phyloP scores from a whole-genome alignment of 2,329 filamentous ascomycete genomes.

The Paecilomyces sp. region DNA sequence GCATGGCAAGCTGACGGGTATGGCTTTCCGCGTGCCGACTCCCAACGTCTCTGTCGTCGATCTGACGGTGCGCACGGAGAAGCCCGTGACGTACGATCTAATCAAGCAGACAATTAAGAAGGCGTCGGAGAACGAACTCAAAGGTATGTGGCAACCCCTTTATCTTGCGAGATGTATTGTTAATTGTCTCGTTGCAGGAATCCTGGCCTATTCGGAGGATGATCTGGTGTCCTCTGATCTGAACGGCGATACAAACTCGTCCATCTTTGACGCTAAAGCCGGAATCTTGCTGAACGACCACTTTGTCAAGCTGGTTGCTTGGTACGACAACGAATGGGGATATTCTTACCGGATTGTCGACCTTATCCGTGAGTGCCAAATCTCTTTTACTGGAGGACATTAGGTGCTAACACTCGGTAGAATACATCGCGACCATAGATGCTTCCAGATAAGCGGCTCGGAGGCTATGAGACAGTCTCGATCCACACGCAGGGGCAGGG shows the following conservation, averaged over 20 bases:
- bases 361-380: constrained; percentile 34
- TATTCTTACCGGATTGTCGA: constrained; percentile 84
- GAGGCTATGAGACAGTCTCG: neutral
- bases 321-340: constrained; percentile 97
- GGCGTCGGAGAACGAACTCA: neutral
- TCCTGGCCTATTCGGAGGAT: constrained; percentile 83
- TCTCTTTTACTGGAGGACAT: neutral
- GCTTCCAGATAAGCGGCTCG: neutral
- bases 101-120: constrained; percentile 75
- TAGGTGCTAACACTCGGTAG: neutral
- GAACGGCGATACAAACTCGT: constrained; percentile 77
- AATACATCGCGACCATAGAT: neutral
- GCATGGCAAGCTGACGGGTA: constrained; percentile 93
- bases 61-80: constrained; percentile 79
- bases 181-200: constrained; percentile 44
- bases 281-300: constrained; percentile 88
- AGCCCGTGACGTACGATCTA: constrained; percentile 57
- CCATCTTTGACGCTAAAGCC: constrained; percentile 91
- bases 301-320: constrained; percentile 90
- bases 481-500: neutral
- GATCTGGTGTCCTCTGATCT: constrained; percentile 82
- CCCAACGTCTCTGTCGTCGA: constrained; percentile 94
- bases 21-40: constrained; percentile 91
- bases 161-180: constrained; percentile 26
- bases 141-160: neutral